Base-by-base conservation (phyloP, 2,329 filamentous ascomycete species). In the Triangularia setosa region DNA sequence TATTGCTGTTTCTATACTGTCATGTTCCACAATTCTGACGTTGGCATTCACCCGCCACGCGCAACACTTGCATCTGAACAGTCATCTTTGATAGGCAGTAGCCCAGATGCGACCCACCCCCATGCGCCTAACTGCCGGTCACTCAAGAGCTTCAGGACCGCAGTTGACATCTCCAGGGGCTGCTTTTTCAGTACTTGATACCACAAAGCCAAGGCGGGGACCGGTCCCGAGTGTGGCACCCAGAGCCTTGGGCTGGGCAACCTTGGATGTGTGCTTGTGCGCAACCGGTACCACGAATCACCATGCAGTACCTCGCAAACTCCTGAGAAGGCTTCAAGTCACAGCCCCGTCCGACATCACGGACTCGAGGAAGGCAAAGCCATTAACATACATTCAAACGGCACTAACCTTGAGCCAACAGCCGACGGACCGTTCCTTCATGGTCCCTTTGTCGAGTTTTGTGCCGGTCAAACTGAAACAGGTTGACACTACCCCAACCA, bases 401-500 rank as follows among this genome's bases (percentile, higher is more conserved):
- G 56, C n/a, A 58, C 23, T n/a, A 35, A 44, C 35, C 16, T 12
- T 44, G 57, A 48, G 18, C 40, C 40, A 48, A 48, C 40, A 48
- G 40, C 40, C 40, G 40, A 48, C 40, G 40, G 40, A 18, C 57
- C 16, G 25, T 48, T 16, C 52, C 23, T 55, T 27, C 11, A 55
- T 6, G 23, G 12, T 60, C 21, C 40, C 24, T 60, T 28, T 60
- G 35, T 25, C 48, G 27, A 18, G 58, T 60, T 60, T 52, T 62
- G 53, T 63, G 58, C 58, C 58, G 48, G 58, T n/a, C 52, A 24
- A n/a, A 8, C 35, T 65, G 61, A 67, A 58, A 67, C 66, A 60
- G 2, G 9, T 64, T 40, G 18, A 67, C 40, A 56, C 55, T 60
- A 60, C 61, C 55, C 52, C 52, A 55, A 55, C 48, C 24, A 27